Conservation (phyloP, 1,139 yeast species). For the Candida gigantensis region DNA sequence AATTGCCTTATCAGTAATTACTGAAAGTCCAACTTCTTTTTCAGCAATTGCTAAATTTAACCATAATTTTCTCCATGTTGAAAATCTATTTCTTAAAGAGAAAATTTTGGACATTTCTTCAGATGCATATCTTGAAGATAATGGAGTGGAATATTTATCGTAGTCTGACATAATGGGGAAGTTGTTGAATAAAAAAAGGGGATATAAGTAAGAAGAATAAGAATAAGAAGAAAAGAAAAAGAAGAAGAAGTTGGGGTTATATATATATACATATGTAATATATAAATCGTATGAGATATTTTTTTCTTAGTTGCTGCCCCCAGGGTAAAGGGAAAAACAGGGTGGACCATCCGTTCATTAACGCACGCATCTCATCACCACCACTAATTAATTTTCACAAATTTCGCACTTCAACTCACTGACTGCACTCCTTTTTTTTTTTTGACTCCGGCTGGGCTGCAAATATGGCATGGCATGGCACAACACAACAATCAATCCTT, state of each 20-base stretch:
- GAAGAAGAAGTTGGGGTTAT: neutral
- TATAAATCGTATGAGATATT: too few relatives aligned
- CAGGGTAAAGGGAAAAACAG: too few relatives aligned
- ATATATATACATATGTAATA: neutral
- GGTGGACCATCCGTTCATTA: too few relatives aligned
- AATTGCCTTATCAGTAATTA: slow-evolving; percentile 88
- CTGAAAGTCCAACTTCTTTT: slow-evolving; percentile 79
- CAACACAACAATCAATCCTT: too few relatives aligned
- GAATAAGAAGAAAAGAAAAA: neutral
- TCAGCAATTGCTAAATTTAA: slow-evolving; percentile 94
- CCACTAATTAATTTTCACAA: neutral
- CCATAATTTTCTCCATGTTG: slow-evolving; percentile 99
- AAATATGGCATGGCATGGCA: too few relatives aligned
- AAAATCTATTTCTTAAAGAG: slow-evolving; percentile 89
- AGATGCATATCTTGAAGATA: slow-evolving; percentile 95
- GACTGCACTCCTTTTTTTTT: neutral
- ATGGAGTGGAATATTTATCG: slow-evolving; percentile 86
- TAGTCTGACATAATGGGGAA: slow-evolving; percentile 34
- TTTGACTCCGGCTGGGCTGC: neutral
- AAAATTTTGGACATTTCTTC: slow-evolving; percentile 94
- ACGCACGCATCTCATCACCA: neutral
- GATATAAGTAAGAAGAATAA: too few relatives aligned
- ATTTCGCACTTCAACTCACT: neutral
- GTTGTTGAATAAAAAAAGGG: too few relatives aligned
- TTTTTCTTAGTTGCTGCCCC: too few relatives aligned